Conservation (phyloP, 1,139 yeast species). For the Pichia sp. region DNA sequence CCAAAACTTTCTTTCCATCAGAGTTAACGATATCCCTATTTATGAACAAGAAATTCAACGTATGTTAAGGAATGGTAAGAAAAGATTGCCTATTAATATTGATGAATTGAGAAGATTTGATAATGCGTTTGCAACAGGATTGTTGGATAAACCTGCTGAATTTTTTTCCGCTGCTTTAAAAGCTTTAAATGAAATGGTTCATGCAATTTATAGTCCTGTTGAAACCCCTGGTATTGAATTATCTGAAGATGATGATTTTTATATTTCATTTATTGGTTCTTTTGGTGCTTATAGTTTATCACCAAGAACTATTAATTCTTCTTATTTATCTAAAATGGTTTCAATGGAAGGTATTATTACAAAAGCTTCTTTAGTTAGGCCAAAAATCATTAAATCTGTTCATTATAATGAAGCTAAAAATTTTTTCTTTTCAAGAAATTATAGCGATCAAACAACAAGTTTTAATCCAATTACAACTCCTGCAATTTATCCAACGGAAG, state of each 20-base stretch:
- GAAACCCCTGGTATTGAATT: constrained; percentile 45
- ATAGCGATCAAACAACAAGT: constrained; percentile 88
- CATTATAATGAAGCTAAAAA: constrained; percentile 87
- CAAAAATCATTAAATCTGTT: constrained; percentile 85
- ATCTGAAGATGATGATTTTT: constrained; percentile 61
- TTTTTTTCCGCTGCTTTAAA: constrained; percentile 84
- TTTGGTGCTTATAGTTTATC: constrained; percentile 85
- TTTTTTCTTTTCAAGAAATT: constrained; percentile 83
- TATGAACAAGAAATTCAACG: constrained; percentile 66
- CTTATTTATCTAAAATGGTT: constrained; percentile 71
- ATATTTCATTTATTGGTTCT: constrained; percentile 82
- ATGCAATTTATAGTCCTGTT: constrained; percentile 56
- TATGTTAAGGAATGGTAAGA: constrained; percentile 61
- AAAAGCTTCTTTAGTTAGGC: constrained; percentile 86
- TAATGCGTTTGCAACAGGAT: constrained; percentile 70
- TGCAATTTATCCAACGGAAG: constrained; percentile 91
- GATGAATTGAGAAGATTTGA: constrained; percentile 89
- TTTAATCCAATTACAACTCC: constrained; percentile 81
- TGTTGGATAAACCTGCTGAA: constrained; percentile 73
- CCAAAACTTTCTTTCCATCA: constrained; percentile 74
- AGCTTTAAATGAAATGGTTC: constrained; percentile 77
- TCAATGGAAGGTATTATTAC: constrained; percentile 96
- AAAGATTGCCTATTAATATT: constrained; percentile 67
- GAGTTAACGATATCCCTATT: constrained; percentile 39
- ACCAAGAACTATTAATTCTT: constrained; percentile 80